Evolutionary conservation across 805 yeast genomes (phyloP), one percentile per base, ranked within the genome.

Genomic region (Alloascoidea hylecoeti): DNA sequence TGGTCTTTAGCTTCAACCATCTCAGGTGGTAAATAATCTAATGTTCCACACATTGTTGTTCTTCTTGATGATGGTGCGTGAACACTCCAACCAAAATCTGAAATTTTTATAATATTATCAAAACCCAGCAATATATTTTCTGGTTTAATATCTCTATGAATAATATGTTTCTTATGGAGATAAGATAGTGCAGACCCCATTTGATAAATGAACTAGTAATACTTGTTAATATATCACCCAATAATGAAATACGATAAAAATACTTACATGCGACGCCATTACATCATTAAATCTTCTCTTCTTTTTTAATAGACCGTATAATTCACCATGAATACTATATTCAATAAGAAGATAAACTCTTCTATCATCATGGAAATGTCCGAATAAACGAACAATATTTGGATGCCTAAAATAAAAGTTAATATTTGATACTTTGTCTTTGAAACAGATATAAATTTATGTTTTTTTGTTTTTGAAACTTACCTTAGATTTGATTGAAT

Each of bases 51-150:
- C 62, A 92, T 70, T 0, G 97, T 89, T n/a, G 75, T 66, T 49
- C 96, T 62, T n/a, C 30, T 23, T 0, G 65, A 58, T 0, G 69
- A 58, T 1, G 74, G 73, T 0, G 81, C 68, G 46, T 75, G 75
- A 2, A 88, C 89, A 40, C 94, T 80, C 96, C 96, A 89, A 12
- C 98, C 98, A 54, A 92, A 89, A 58, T 89, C 98, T 15, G 95
- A 79, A 30, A 89, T 66, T 53, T 88, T 89, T 39, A 89, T 66
- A 16, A 71, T 71, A 44, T 86, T 82, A 50, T 83, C 74, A 43
- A 76, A 68, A 4, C 85, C 84, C 6, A 89, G 61, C 34, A 89
- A 59, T 37, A 89, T 81, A 49, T 89, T 89, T 53, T 92, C 97
- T 0, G 97, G 97, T 56, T 89, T 89, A 45, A 89, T 73, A 52